Evolutionary conservation across 495 filamentous ascomycete species (phyloP).

Genomic region (Penicillium simplicissimum): DNA sequence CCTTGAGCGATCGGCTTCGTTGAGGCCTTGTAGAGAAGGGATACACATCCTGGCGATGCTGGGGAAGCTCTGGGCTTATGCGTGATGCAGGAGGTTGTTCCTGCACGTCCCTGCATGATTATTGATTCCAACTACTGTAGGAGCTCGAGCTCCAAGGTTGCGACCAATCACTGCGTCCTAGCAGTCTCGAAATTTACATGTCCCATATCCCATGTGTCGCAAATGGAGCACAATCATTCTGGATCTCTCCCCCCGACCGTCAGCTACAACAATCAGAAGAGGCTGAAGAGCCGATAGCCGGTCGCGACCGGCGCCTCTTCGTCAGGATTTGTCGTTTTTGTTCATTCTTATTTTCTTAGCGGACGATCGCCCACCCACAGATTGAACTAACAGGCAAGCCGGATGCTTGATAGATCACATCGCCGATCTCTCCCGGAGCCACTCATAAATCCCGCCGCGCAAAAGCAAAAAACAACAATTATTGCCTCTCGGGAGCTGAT

Average conservation of each 20-base stretch:
- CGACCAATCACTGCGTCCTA: neutral
- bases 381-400: neutral
- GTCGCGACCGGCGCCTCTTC: neutral
- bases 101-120: conserved; percentile 15
- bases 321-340: neutral
- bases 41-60: neutral
- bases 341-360: neutral
- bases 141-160: neutral
- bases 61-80: neutral
- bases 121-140: conserved; percentile 14
- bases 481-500: conserved; percentile 1
- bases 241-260: no score
- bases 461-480: conserved; percentile 5
- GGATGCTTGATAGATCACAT: conserved; percentile 8
- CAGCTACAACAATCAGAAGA: neutral
- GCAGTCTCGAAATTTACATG: neutral
- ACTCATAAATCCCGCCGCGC: neutral
- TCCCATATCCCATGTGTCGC: neutral
- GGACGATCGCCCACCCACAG: neutral
- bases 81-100: conserved; percentile 9
- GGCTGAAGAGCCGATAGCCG: neutral
- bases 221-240: neutral
- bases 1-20: conserved; percentile 4
- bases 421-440: conserved; percentile 3
- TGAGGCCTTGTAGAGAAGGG: conserved; percentile 3